A percentile compares a stretch with the other conserved stretches of the same genome.
Conservation (phyloP, 1,139 yeast species). For the Saccharomycopsis crataegensis region DNA sequence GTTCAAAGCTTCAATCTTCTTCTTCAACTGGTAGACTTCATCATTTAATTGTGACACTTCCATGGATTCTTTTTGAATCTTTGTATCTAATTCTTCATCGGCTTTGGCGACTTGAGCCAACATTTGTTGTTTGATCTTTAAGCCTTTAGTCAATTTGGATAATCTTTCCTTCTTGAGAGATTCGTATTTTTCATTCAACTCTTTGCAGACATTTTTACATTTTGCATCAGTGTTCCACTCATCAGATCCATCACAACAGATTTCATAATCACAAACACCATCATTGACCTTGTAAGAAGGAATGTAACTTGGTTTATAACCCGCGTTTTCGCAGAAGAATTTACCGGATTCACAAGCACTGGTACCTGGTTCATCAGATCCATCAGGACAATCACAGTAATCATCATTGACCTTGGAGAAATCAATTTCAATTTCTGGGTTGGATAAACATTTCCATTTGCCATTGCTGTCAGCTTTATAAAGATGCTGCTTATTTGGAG, state of each 20-base stretch:
- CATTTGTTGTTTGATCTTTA: constrained; percentile 29
- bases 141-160: constrained; percentile 29
- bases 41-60: constrained; percentile 13
- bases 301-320: constrained; percentile 51
- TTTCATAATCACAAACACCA: constrained; percentile 85
- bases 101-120: constrained; percentile 15
- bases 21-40: constrained; percentile 11
- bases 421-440: constrained; percentile 55
- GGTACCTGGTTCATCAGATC: constrained; percentile 96
- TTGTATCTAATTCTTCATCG: constrained; percentile 18
- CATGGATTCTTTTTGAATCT: constrained; percentile 19
- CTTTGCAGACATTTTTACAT: constrained; percentile 56
- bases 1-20: constrained; percentile 13
- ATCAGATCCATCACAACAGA: constrained; percentile 95
- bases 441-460: constrained; percentile 62
- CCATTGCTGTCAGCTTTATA: constrained; percentile 47
- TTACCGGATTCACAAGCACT: constrained; percentile 59
- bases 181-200: constrained; percentile 34
- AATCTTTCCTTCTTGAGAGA: constrained; percentile 27
- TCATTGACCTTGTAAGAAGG: constrained; percentile 68
- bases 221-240: constrained; percentile 42
- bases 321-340: constrained; percentile 76
- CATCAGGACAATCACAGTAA: constrained; percentile 95
- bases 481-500: constrained; percentile 31
- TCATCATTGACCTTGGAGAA: constrained; percentile 73